Conservation (phyloP, 2,329 filamentous ascomycete genomes). For the Pseudonectria foliicola region DNA sequence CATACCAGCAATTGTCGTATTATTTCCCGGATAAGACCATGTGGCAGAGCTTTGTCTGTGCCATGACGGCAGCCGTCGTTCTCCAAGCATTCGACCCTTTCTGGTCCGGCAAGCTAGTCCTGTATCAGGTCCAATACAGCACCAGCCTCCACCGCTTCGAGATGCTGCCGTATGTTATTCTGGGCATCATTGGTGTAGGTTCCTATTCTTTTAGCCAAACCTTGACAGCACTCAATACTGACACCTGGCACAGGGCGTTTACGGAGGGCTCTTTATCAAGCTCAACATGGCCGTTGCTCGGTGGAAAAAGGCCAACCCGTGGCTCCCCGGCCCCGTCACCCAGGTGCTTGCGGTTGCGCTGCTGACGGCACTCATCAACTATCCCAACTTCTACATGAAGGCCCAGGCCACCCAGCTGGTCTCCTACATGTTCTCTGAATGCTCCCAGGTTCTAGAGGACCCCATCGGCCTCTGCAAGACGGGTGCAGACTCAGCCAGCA, state of each 20-base stretch:
- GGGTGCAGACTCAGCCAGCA: conserved; percentile 72
- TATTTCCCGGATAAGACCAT: conserved; percentile 99
- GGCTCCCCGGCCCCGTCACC: conserved; percentile 64
- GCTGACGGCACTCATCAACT: conserved; percentile 84
- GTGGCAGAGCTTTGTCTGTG: conserved; percentile 99
- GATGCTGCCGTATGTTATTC: conserved; percentile 74
- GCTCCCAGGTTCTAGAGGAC: conserved; percentile 73
- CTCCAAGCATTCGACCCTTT: conserved; percentile 92
- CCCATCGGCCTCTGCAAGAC: conserved; percentile 86
- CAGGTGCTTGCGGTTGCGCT: conserved; percentile 78
- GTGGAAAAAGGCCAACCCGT: conserved; percentile 64
- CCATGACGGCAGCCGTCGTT: conserved; percentile 95
- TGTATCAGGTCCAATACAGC: conserved; percentile 93
- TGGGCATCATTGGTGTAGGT: conserved; percentile 72
- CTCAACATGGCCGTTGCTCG: conserved; percentile 80
- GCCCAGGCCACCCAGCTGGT: conserved; percentile 88
- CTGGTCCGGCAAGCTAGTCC: conserved; percentile 85
- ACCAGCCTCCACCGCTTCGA: conserved; percentile 93
- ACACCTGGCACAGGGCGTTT: conserved; percentile 73
- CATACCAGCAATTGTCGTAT: conserved; percentile 74
- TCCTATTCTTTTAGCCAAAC: too few species aligned
- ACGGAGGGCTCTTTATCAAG: conserved; percentile 91
- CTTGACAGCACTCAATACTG: too few species aligned
- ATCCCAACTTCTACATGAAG: conserved; percentile 93
- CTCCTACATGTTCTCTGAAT: conserved; percentile 87